phyloP scores from a whole-genome alignment of 306 rosid species.

The Quercus glauca region DNA sequence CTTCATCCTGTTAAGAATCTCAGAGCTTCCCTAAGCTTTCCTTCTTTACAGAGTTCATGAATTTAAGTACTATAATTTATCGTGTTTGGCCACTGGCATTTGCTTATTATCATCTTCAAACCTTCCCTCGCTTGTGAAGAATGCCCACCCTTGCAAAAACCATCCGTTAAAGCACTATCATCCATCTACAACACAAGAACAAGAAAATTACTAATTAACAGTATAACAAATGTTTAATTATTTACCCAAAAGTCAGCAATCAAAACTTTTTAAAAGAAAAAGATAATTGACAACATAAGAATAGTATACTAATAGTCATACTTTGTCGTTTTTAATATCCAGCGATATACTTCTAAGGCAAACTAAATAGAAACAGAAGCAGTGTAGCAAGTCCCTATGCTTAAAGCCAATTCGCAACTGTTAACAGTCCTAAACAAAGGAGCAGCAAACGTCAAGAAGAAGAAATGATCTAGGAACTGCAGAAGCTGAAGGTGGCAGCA shows the following conservation, averaged over 20 bases:
- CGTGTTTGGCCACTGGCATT: constrained; percentile 57
- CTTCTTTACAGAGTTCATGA: constrained; percentile 73
- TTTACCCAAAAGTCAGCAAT: constrained; percentile 5
- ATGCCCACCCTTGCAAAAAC: constrained; percentile 73
- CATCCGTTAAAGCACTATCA: constrained; percentile 79
- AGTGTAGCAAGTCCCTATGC: constrained; percentile 54
- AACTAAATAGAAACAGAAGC: constrained; percentile 22
- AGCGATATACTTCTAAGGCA: constrained; percentile 21
- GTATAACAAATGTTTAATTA: neutral
- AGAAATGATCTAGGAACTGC: neutral
- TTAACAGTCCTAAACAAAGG: constrained; percentile 78
- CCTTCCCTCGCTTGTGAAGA: constrained; percentile 64
- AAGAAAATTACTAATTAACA: constrained; percentile 21
- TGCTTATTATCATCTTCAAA: constrained; percentile 54
- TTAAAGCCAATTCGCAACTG: constrained; percentile 54
- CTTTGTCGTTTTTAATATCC: neutral
- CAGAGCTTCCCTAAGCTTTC: constrained; percentile 66
- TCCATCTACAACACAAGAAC: constrained; percentile 77
- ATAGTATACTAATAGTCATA: neutral
- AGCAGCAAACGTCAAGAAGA: constrained; percentile 46
- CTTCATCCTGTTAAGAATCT: constrained; percentile 87
- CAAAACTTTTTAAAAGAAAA: neutral
- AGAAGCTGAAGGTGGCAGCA: neutral
- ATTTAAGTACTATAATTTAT: constrained; percentile 70
- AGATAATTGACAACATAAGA: neutral